Conservation (phyloP, 2,329 filamentous ascomycete genomes). For the Monosporascus cannonballus region DNA sequence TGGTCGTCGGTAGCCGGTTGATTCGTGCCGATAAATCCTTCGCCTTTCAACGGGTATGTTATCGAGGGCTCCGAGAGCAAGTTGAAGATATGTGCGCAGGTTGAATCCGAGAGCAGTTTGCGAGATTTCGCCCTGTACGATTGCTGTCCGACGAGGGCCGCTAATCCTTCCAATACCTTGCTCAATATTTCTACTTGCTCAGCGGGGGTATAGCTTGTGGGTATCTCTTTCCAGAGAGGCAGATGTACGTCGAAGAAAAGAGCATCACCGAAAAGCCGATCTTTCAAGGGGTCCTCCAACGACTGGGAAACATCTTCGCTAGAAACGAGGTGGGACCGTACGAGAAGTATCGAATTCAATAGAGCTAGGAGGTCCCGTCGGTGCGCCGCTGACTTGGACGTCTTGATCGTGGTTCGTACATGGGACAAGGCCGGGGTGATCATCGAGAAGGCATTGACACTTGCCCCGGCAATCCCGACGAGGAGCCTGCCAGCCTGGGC, state of each 20-base stretch:
- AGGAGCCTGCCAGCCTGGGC: slow-evolving; percentile 46
- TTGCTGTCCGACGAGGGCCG: slow-evolving; percentile 19
- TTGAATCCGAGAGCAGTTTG: slow-evolving; percentile 21
- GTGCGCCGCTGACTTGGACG: slow-evolving; percentile 44
- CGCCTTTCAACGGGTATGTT: slow-evolving; percentile 17
- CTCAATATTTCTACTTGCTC: slow-evolving; percentile 18
- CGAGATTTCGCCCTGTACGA: slow-evolving; percentile 9
- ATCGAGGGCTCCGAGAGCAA: slow-evolving; percentile 21
- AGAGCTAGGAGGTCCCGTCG: slow-evolving; percentile 46
- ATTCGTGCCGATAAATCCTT: slow-evolving; percentile 7
- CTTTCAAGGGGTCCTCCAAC: slow-evolving; percentile 12
- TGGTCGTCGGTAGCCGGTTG: slow-evolving; percentile 10
- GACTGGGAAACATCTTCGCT: slow-evolving; percentile 3
- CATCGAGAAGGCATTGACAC: slow-evolving; percentile 40
- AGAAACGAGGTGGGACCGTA: slow-evolving; percentile 18
- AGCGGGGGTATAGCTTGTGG: slow-evolving; percentile 5
- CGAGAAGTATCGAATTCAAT: slow-evolving; percentile 40
- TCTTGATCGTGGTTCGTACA: slow-evolving; percentile 43
- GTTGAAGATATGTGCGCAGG: slow-evolving; percentile 18
- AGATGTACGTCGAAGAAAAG: slow-evolving; percentile 22
- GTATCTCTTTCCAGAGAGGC: slow-evolving; percentile 19
- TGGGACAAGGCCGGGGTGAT: slow-evolving; percentile 40
- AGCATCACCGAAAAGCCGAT: slow-evolving; percentile 24
- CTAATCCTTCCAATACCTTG: slow-evolving; percentile 23
- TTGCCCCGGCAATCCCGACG: slow-evolving; percentile 44